Base-by-base conservation (phyloP, 2,329 filamentous ascomycete genomes). In the Aspergillaceae sp. region DNA sequence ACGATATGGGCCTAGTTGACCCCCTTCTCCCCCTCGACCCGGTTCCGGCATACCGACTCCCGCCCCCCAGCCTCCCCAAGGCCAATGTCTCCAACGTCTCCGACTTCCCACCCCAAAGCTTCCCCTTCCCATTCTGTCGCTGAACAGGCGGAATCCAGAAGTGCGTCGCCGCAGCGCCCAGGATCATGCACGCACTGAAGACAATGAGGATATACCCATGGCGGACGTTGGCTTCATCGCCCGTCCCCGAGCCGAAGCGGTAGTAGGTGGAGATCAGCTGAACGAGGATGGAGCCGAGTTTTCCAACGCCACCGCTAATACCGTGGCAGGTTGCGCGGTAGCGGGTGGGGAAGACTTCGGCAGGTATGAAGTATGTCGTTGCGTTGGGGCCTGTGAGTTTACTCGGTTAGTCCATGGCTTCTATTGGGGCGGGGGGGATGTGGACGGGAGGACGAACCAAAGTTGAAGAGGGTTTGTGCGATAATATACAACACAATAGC, bases 251-350 rank as follows among this genome's bases (percentile, higher is more conserved):
- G 26, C 66, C 65, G 45, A 71, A 68, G 28, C 60, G 62, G 46
- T 68, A 69, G 52, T 70, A 68, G 0, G 62, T 56, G 1, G 62
- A 66, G 43, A 70, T 65, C 26, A 70, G 43, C 46, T 70, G 67
- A 19, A 70, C 65, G 9, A 69, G 56, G 43, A 71, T 66, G 0
- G 74, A 74, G 11, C 76, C 76, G 0, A 79, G 58, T 55, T 79
- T 79, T 3, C 76, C 76, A 1, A 67, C 57, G 1, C 68, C 76
- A n/a, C 76, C 76, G 29, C 71, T 69, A 48, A 79, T 70, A 19
- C 76, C 76, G 54, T 79, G 74, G 48, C 71, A 75, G 1, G 73
- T 74, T 44, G 69, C 75, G 11, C 76, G 70, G 53, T 78, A 78
- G 11, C 72, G 66, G 0, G 76, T 79, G 3, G 76, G 76, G 51